Evolutionary conservation across 139 green algal genomes (phyloP).

Genomic region (Chlorella sp.): DNA sequence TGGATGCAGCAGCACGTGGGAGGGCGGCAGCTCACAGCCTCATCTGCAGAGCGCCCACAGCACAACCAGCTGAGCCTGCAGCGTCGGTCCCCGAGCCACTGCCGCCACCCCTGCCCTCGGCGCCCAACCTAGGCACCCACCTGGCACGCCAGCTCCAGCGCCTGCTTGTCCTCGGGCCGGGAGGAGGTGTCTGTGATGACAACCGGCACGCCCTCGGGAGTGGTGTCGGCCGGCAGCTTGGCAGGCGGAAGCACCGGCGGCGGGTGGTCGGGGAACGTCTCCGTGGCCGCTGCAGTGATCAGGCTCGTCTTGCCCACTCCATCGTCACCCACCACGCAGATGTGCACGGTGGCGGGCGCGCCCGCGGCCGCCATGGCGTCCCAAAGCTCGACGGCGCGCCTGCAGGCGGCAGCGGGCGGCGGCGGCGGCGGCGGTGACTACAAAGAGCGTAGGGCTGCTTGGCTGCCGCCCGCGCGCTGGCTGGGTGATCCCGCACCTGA

Average conservation of each 20-base stretch:
- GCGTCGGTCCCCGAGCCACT: no score
- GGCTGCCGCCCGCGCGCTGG: background rate
- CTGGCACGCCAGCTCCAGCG: conserved; percentile 57
- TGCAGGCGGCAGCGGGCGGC: background rate
- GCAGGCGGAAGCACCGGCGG: conserved; percentile 80
- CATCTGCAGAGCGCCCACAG: no score
- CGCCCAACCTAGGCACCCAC: no score
- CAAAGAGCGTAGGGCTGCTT: background rate
- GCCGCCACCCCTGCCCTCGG: no score
- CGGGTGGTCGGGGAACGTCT: conserved; percentile 78
- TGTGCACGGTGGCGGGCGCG: conserved; percentile 32
- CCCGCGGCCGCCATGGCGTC: background rate
- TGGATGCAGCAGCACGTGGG: no score
- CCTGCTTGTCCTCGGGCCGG: conserved; percentile 69
- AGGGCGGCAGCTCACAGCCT: no score
- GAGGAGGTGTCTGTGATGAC: conserved; percentile 83
- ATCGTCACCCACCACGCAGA: conserved; percentile 71
- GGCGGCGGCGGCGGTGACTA: background rate
- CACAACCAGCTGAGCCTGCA: no score
- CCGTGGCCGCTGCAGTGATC: conserved; percentile 77
- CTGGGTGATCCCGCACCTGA: background rate
- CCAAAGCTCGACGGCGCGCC: background rate
- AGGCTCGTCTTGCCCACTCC: conserved; percentile 87
- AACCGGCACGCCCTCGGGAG: conserved; percentile 74
- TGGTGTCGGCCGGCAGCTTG: conserved; percentile 69